A percentile compares a stretch with the other conserved stretches of the same genome.
These are phyloP conservation scores for Tephrocybe rancida DNA, from an alignment of 768 basidiomycete species.

Conservation along the genomic window DNA sequence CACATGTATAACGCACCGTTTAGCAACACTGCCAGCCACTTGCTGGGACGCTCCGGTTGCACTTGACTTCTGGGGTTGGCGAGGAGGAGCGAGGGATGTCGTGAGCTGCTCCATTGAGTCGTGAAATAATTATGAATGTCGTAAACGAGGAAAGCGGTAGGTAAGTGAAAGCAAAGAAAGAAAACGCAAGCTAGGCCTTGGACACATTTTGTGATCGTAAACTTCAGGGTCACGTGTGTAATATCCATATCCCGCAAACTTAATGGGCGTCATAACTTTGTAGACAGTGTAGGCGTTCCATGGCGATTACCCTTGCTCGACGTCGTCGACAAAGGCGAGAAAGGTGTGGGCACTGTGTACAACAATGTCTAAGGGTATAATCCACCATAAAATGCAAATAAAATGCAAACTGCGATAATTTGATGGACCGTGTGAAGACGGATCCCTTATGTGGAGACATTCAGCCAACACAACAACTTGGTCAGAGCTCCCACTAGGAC, in stretches of 20 bases:
- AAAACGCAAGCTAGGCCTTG: slow-evolving; percentile 6
- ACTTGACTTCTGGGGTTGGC: slow-evolving; percentile 59
- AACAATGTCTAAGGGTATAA: neutral
- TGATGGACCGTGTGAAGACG: slow-evolving; percentile 21
- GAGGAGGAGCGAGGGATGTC: slow-evolving; percentile 61
- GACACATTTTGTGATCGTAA: neutral
- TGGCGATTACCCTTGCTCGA: neutral
- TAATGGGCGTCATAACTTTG: too few species aligned
- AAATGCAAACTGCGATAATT: neutral
- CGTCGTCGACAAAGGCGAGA: neutral
- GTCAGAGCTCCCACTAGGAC: slow-evolving; percentile 20
- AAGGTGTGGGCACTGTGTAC: neutral
- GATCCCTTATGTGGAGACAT: slow-evolving; percentile 10
- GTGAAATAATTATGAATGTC: slow-evolving; percentile 23
- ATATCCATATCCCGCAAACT: too few species aligned
- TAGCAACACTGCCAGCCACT: slow-evolving; percentile 77
- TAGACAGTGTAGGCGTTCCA: too few species aligned
- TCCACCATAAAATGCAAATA: too few species aligned
- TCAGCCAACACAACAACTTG: slow-evolving; percentile 1
- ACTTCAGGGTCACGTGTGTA: slow-evolving; percentile 16
- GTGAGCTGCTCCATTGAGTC: slow-evolving; percentile 71
- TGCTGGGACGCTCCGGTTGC: slow-evolving; percentile 54
- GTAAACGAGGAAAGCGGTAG: slow-evolving; percentile 24
- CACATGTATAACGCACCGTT: slow-evolving; percentile 56
- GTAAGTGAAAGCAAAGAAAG: slow-evolving; percentile 16